Evolutionary conservation across 192 early-diverging fungal species (phyloP).

Genomic region (Backusella sp.): DNA sequence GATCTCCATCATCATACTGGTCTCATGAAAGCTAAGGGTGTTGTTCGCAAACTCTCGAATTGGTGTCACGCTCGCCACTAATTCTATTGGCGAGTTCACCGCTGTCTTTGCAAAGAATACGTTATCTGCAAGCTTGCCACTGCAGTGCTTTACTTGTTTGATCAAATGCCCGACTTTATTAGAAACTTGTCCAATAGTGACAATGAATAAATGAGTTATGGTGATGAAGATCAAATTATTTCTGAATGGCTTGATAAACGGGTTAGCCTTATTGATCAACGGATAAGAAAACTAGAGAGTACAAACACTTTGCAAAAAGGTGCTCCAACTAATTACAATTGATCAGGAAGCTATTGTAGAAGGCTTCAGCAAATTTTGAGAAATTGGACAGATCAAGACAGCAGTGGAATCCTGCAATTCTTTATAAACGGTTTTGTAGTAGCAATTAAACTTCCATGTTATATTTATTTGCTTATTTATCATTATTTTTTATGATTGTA

Average conservation of each 20-base stretch:
- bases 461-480: not conserved
- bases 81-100: conserved; percentile 91
- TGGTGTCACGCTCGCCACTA: conserved; percentile 77
- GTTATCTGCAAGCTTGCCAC: conserved; percentile 52
- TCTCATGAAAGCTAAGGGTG: conserved; percentile 93
- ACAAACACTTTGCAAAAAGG: conserved; percentile 22
- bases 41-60: conserved; percentile 66
- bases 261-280: conserved; percentile 27
- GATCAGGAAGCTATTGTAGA: conserved; percentile 38
- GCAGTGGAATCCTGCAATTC: conserved; percentile 1
- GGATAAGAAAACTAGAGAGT: conserved; percentile 29
- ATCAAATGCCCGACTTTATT: conserved; percentile 53
- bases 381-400: conserved; percentile 22
- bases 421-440: not conserved
- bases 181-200: conserved; percentile 66
- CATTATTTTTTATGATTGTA: not conserved
- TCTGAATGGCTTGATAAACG: conserved; percentile 61
- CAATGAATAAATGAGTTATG: conserved; percentile 35
- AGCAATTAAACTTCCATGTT: not conserved
- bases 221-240: conserved; percentile 41
- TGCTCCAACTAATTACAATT: conserved; percentile 17
- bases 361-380: conserved; percentile 32
- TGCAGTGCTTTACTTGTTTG: conserved; percentile 45
- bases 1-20: conserved; percentile 95
- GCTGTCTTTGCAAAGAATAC: conserved; percentile 80